phyloP scores from a whole-genome alignment of 768 basidiomycete genomes.

The Pisolithus sp. region DNA sequence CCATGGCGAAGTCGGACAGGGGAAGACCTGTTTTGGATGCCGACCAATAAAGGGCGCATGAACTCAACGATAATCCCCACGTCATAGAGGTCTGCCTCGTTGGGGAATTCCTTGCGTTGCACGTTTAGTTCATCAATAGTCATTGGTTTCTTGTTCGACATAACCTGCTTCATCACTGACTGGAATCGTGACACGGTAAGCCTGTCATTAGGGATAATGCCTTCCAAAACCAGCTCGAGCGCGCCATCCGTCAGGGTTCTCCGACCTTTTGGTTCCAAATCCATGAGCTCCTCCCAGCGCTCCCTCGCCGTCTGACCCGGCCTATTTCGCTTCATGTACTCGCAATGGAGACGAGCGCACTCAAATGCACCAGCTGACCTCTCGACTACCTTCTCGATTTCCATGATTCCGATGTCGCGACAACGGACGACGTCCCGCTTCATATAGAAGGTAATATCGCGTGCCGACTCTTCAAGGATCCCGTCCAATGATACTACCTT shows the following conservation, averaged over 20 bases:
- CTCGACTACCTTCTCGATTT: neutral
- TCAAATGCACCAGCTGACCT: neutral
- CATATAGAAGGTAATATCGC: neutral
- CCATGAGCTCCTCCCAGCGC: neutral
- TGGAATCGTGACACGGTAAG: neutral
- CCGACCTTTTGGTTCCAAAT: neutral
- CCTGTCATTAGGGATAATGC: neutral
- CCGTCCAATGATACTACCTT: neutral
- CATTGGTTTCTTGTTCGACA: neutral
- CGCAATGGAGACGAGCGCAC: neutral
- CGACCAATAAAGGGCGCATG: neutral
- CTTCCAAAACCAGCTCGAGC: neutral
- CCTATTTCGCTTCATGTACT: neutral
- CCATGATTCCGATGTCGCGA: no score
- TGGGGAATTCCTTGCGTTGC: neutral
- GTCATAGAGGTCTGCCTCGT: neutral
- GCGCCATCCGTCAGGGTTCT: neutral
- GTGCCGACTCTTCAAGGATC: neutral
- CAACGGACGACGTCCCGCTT: neutral
- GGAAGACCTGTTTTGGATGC: neutral
- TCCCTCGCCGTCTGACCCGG: neutral
- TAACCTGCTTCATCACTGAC: constrained; percentile 4
- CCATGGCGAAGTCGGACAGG: neutral
- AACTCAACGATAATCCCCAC: neutral
- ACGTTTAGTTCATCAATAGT: neutral